Evolutionary conservation across 805 yeast genomes (phyloP), one percentile per base, ranked within the genome.

Genomic region (Metschnikowia vanudenii): DNA sequence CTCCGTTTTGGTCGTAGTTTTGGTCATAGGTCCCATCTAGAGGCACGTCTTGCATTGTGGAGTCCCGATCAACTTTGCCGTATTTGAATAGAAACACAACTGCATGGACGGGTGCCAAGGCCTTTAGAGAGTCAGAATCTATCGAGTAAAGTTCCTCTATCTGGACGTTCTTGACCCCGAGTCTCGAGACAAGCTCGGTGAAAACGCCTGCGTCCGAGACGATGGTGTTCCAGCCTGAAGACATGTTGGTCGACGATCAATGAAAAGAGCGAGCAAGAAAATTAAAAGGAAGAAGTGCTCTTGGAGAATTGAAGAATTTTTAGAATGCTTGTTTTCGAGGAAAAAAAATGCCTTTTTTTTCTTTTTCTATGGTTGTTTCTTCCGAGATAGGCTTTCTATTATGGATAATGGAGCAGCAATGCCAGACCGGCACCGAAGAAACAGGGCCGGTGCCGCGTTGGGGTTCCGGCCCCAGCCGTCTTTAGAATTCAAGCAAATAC

Each of bases 201-300:
- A 83, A 83, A 7, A 83, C 80, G 3, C 85, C 82, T 0, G 85
- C 84, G 60, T 81, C 87, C 4, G 85, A 79, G 52, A 80, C 85
- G 32, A 81, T 80, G 1, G 85, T 79, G 55, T 79, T 80, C 87
- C 87, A 81, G 2, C 76, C 74, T 11, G 55, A 50, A 14, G 49
- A 37, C 49, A 45, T 45, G 11, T 12, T 17, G 17, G 5, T 8
- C 3, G 28, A 26, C 10, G 28, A 10, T 26, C 11, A 26, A 6
- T 6, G 11, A 5, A 26, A 26, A 9, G 11, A 26, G 10, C 3
- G 28, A 26, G 11, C 28, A 26, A 12, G 28, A 26, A 26, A 26
- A 26, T 7, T 8, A 9, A 10, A 26, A 10, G 28, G 10, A 26
- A 3, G 10, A 26, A 10, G 10, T 20, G 7, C 24, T 7, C 7